Evolutionary conservation across 2,329 filamentous ascomycete species (phyloP), one percentile per base, ranked within the genome.

Genomic region (Claviceps sp.): DNA sequence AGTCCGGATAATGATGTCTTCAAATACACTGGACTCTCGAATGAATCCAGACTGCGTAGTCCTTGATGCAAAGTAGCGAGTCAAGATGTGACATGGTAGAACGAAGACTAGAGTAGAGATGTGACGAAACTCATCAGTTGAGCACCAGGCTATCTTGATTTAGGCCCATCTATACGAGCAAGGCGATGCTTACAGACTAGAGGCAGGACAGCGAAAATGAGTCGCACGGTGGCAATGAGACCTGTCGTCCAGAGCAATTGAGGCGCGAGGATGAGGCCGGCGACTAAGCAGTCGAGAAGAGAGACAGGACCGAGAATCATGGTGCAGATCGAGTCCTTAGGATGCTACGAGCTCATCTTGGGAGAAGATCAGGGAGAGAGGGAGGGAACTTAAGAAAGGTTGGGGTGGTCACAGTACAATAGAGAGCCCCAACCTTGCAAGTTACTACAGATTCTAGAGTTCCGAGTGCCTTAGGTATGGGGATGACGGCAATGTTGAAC

Each of bases 221-320:
- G 83, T 56, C 68, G 61, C 30, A 79, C 61, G 1, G 83, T 82
- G 48, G 72, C 69, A 52, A 82, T 66, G 16, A 87, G 61, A 30
- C 85, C 84, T 55, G 83, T 81, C 53, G 83, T 78, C 56, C 82
- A 68, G 38, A 91, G 69, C 40, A 93, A 70, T 66, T 90, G 85
- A 3, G 85, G 85, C 3, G 80, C 71, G 14, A 91, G 75, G 60
- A 87, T 83, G 43, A 84, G 50, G 48, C 86, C 75, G 62, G 90
- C 93, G 53, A 82, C 79, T 34, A 84, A 53, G 69, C 85, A 89
- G 70, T 93, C 88, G 30, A 89, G 64, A 65, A 85, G 84, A 6
- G 83, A 87, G 45, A 93, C 79, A 53, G 84, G 82, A 39, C 79
- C 78, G 43, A 93, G 73, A 54, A 89, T 84, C 85, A 90, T 89